phyloP scores from a whole-genome alignment of 306 rosid genomes.

The Ochetophila trinervis region DNA sequence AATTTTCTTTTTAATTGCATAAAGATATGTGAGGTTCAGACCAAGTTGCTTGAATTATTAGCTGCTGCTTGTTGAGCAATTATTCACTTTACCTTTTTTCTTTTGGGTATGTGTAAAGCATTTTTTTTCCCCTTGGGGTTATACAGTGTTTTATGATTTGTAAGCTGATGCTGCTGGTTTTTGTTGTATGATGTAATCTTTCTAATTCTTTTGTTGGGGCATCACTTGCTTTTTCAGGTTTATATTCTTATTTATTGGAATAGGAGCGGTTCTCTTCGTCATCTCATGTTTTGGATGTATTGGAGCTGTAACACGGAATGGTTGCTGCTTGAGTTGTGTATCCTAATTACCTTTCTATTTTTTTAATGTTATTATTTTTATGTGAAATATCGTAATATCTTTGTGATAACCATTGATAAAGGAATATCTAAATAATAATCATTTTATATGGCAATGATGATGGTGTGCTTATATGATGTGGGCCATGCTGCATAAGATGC shows the following conservation, averaged over 20 bases:
- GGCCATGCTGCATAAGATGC: background rate
- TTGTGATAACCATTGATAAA: background rate
- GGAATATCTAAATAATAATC: background rate
- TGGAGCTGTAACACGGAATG: constrained; percentile 64
- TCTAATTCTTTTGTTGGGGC: constrained; percentile 13
- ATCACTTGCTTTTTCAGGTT: constrained; percentile 61
- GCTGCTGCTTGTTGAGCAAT: background rate
- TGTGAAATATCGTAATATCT: too few relatives aligned
- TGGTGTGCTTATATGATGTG: background rate
- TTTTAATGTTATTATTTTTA: background rate
- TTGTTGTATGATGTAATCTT: constrained; percentile 9
- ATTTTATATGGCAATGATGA: background rate
- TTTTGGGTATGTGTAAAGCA: background rate
- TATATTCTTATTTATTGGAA: constrained; percentile 77
- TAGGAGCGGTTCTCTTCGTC: constrained; percentile 66
- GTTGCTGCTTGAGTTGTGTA: constrained; percentile 92
- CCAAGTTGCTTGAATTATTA: background rate
- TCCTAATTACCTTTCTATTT: constrained; percentile 40
- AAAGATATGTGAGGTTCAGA: background rate
- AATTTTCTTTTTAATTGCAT: background rate
- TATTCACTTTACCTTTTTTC: background rate
- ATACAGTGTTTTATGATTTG: background rate
- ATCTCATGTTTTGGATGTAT: constrained; percentile 86
- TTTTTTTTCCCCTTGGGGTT: background rate
- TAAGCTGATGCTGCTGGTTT: constrained; percentile 5